Base-by-base conservation (phyloP, 352 stramenopile species). In the Phytophthora quininea region DNA sequence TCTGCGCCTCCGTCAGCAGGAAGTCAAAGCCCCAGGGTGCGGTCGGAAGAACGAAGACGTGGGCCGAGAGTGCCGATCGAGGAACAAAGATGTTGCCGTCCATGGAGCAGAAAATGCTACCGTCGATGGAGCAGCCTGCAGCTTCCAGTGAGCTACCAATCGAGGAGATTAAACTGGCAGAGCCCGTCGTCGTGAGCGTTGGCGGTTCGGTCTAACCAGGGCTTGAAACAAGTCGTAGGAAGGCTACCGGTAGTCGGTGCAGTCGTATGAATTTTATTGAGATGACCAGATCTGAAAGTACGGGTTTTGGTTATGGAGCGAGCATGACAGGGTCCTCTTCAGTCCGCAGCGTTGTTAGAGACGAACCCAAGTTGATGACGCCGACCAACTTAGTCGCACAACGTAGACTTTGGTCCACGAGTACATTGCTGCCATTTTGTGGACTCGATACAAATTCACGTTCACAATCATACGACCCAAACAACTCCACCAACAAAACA, bases 381-480 rank as follows among this genome's bases (percentile, higher is more conserved):
- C 88, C 88, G 1, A 93, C 56, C 9, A 95, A 58, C 43, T 87
- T 50, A 84, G 59, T 68, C 88, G 88, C 27, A 88, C 80, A 15
- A 95, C 88, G 69, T 93, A 95, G 7, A 95, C 85, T 49, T 95
- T 86, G 12, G 88, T 93, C 88, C 86, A 93, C 69, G 91, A 82
- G 48, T 79, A 88, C 73, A 93, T 91, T 3, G 86, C 79, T 14
- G 88, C 85, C 52, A 89, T 80, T 51, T 91, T 89, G 66, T 93
- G 86, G 15, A 95, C 83, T 14, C 84, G 82, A 55, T 78, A 87
- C 12, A 95, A 70, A 40, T 91, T 88, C 27, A 93, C 81, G 19
- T 24, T 24, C 19, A 24, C 19, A 24, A 24, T 24, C 19, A 24
- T 24, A 24, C 19, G 19, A 24, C 19, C 19, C 19, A 24, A 24